These are phyloP conservation scores for Aureobasidium sp. DNA, from an alignment of 2,329 filamentous ascomycete genomes.

Conservation along the genomic window DNA sequence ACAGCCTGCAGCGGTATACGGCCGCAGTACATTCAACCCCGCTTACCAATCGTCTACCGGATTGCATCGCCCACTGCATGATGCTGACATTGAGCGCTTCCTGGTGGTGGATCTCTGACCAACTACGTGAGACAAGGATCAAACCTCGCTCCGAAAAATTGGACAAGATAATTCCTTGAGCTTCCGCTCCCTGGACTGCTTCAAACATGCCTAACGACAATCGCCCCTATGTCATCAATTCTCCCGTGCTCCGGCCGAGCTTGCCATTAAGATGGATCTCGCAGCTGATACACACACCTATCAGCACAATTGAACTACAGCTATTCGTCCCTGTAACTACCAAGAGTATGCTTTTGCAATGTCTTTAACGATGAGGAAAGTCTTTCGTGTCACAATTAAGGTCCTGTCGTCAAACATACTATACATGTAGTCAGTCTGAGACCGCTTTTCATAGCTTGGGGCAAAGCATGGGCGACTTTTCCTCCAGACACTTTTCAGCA, in stretches of 20 bases:
- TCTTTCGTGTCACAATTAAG: background rate
- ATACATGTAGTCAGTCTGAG: background rate
- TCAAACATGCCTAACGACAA: too few relatives aligned
- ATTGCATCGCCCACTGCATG: too few relatives aligned
- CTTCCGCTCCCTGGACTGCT: too few relatives aligned
- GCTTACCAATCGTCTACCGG: too few relatives aligned
- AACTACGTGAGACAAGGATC: too few relatives aligned
- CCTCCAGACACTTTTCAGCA: background rate
- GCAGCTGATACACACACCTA: background rate
- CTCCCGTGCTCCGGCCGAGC: background rate
- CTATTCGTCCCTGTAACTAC: background rate
- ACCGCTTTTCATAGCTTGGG: background rate
- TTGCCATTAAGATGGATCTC: background rate
- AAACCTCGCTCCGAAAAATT: too few relatives aligned
- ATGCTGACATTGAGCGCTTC: too few relatives aligned
- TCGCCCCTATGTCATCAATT: background rate
- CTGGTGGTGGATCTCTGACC: too few relatives aligned
- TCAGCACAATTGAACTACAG: background rate
- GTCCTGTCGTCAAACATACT: background rate
- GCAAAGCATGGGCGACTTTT: background rate
- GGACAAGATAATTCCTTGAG: too few relatives aligned
- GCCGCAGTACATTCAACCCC: too few relatives aligned
- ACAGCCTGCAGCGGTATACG: too few relatives aligned
- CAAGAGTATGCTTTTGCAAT: background rate
- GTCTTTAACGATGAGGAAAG: background rate